Percentiles rank a stretch among this genome's conserved stretches.
These are phyloP conservation scores for Vigna mungo DNA, from an alignment of 306 rosid species.

Conservation along the genomic window DNA sequence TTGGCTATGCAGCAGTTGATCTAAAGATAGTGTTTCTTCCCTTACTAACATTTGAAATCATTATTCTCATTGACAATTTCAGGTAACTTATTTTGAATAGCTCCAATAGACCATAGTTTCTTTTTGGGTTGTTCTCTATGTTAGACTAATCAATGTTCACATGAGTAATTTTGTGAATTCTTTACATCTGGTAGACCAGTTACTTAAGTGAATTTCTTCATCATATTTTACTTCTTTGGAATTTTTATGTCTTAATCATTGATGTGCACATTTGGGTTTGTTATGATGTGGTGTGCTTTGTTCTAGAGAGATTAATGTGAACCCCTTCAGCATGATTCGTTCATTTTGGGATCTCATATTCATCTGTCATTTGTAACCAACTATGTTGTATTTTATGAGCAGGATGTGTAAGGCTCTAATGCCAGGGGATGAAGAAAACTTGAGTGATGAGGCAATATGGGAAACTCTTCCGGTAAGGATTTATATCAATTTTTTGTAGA, in stretches of 20 bases:
- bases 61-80: constrained; percentile 88
- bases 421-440: constrained; percentile 94
- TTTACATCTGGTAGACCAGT: background rate
- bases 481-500: constrained; percentile 30
- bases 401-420: constrained; percentile 97
- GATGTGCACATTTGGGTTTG: constrained; percentile 28
- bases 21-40: constrained; percentile 95
- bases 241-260: constrained; percentile 21
- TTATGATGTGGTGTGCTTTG: constrained; percentile 16
- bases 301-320: constrained; percentile 18
- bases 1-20: constrained; percentile 69
- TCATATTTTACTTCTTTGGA: constrained; percentile 18
- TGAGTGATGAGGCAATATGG: constrained; percentile 96
- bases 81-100: constrained; percentile 63
- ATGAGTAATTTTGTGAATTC: constrained; percentile 16
- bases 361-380: constrained; percentile 32
- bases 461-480: constrained; percentile 93
- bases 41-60: constrained; percentile 82
- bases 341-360: constrained; percentile 23
- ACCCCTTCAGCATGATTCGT: constrained; percentile 29
- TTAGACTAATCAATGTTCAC: constrained; percentile 14
- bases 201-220: background rate
- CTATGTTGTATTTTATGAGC: constrained; percentile 41
- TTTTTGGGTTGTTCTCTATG: constrained; percentile 30
- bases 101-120: constrained; percentile 31